Conservation (phyloP, 768 basidiomycete species). For the Boletus rubroflammeus region DNA sequence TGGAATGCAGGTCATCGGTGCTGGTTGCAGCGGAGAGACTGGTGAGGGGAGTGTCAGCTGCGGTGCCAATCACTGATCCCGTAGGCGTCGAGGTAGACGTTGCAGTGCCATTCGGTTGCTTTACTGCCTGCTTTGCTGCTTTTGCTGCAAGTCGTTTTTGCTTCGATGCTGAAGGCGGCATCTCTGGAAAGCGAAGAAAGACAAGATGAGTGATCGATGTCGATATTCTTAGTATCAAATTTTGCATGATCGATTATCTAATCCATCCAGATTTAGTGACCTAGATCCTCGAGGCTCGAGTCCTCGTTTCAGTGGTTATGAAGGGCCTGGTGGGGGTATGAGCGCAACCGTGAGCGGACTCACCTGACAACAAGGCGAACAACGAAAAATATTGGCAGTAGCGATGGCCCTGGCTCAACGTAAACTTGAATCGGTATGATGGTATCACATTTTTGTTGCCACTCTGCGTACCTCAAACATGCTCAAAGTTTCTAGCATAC, state of each 20-base stretch:
- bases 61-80: conserved; percentile 61
- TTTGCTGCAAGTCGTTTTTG: conserved; percentile 96
- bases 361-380: neutral
- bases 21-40: conserved; percentile 76
- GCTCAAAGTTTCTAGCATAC: neutral
- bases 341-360: neutral
- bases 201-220: conserved; percentile 29
- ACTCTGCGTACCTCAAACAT: neutral
- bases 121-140: conserved; percentile 75
- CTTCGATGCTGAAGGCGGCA: conserved; percentile 80
- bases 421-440: neutral
- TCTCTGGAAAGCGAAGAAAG: conserved; percentile 29
- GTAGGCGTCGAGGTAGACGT: conserved; percentile 58
- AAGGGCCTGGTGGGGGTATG: neutral
- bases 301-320: neutral
- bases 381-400: neutral
- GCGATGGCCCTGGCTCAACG: neutral
- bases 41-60: conserved; percentile 76
- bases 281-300: neutral
- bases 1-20: conserved; percentile 73
- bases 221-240: conserved; percentile 5
- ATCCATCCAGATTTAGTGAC: conserved; percentile 15
- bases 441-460: neutral
- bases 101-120: conserved; percentile 40
- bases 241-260: conserved; percentile 28